Percentiles rank a stretch among this genome's conserved stretches.
These are phyloP conservation scores for Chaetomium fimeti DNA, from an alignment of 495 filamentous ascomycete genomes.

Conservation along the genomic window DNA sequence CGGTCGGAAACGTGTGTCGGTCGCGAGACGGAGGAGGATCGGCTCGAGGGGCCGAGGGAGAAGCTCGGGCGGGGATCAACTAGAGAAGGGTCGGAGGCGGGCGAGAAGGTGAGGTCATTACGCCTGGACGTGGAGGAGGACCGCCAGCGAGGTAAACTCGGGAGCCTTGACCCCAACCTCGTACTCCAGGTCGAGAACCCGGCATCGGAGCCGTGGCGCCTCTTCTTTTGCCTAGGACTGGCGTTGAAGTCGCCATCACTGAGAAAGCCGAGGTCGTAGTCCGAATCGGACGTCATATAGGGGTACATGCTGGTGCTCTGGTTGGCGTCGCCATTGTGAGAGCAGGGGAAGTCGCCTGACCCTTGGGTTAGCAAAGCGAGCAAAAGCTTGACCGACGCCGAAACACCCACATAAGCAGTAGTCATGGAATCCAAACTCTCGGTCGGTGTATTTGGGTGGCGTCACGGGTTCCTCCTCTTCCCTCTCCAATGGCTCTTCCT, in stretches of 20 bases:
- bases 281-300: constrained; percentile 38
- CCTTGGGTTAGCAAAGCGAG: background rate
- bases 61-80: constrained; percentile 40
- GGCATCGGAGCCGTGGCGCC: constrained; percentile 62
- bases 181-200: constrained; percentile 63
- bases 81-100: constrained; percentile 48
- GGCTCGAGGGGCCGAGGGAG: constrained; percentile 57
- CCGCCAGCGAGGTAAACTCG: constrained; percentile 68
- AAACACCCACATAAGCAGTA: constrained; percentile 55
- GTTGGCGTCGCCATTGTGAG: constrained; percentile 39
- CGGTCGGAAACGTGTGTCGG: constrained; percentile 52
- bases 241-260: constrained; percentile 59
- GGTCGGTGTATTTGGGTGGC: constrained; percentile 38
- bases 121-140: constrained; percentile 56
- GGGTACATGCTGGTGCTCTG: constrained; percentile 41
- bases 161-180: constrained; percentile 67
- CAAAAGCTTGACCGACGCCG: background rate
- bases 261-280: constrained; percentile 62
- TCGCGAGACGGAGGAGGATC: constrained; percentile 67
- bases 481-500: constrained; percentile 54
- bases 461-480: constrained; percentile 55
- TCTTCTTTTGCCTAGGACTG: constrained; percentile 53
- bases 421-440: constrained; percentile 46
- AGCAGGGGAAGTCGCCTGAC: constrained; percentile 48
- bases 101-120: constrained; percentile 46